Evolutionary conservation across 495 filamentous ascomycete species (phyloP), one percentile per base, ranked within the genome.

Genomic region (Penicillium ochrochloron): DNA sequence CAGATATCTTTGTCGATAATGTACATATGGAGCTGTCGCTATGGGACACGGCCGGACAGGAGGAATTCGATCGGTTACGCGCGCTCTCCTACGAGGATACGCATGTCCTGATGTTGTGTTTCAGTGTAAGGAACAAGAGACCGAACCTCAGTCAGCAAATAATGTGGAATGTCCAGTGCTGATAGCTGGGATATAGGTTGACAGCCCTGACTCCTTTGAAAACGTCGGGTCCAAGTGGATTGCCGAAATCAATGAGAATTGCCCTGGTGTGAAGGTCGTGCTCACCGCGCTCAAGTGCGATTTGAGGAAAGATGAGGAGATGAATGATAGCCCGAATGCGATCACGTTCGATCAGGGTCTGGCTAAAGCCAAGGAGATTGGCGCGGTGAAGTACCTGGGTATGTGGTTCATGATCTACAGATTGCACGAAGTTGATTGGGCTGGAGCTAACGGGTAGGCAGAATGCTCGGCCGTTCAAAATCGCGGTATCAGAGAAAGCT

Each of bases 181-280:
- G 21, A 72, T 53, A 33, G 23, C 42, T 42, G 7, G n/a, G 46
- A 46, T 58, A 64, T 59, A 88, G 86, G 83, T 98, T 72, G 95
- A 98, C 76, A 95, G 90, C 73, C 92, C 88, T 52, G 94, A 97
- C 73, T 97, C 94, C 29, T 88, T 99, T 65, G 95, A 98, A 76
- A 99, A 99, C 84, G 92, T 99, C 56, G 93, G 96, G 71, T 93
- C 91, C 60, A 99, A 98, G 79, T 99, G 95, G 95, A 92, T 97
- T 19, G 89, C 91, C 55, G 95, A 99, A 76, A 99, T 99, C 63
- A 92, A 92, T 41, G 96, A 98, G 77, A 97, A 99, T 75, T 98
- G 95, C 76, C 92, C 92, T 17, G 92, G 90, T 29, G 95, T 97
- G 55, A 94, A 93, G 72, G 83, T 99, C 34, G 96, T 98, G 33